Evolutionary conservation across 2,329 filamentous ascomycete species (phyloP).

Genomic region (Verticillium zaregamsianum): DNA sequence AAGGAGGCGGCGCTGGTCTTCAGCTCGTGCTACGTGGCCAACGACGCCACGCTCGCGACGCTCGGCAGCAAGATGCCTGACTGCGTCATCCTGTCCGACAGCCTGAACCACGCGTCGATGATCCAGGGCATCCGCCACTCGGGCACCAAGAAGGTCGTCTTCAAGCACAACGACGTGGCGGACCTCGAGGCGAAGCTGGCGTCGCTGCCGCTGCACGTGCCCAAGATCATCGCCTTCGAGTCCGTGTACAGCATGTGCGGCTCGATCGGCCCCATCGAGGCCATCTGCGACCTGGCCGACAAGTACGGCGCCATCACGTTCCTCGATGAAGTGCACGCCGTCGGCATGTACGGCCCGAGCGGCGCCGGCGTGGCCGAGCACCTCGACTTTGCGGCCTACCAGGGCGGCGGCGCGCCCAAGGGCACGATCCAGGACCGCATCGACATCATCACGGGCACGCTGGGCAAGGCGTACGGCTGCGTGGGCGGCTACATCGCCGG

Average conservation of each 20-base stretch:
- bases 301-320: conserved; percentile 98
- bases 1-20: conserved; percentile 94
- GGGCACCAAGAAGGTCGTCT: conserved; percentile 94
- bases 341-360: conserved; percentile 97
- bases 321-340: conserved; percentile 96
- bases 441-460: conserved; percentile 95
- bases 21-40: conserved; percentile 96
- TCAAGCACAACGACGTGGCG: conserved; percentile 95
- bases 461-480: conserved; percentile 96
- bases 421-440: conserved; percentile 93
- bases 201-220: conserved; percentile 75
- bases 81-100: conserved; percentile 97
- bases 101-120: conserved; percentile 97
- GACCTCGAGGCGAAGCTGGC: conserved; percentile 92
- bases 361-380: conserved; percentile 97
- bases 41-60: conserved; percentile 93
- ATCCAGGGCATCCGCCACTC: conserved; percentile 98
- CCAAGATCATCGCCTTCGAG: conserved; percentile 98
- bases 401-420: conserved; percentile 66
- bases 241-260: conserved; percentile 99
- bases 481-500: conserved; percentile 98
- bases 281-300: conserved; percentile 92
- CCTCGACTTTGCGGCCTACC: conserved; percentile 79
- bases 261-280: conserved; percentile 91
- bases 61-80: conserved; percentile 95